A percentile compares a stretch with the other conserved stretches of the same genome.
Conservation (phyloP, 2,329 filamentous ascomycete species). For the Leptographium wingfieldii region DNA sequence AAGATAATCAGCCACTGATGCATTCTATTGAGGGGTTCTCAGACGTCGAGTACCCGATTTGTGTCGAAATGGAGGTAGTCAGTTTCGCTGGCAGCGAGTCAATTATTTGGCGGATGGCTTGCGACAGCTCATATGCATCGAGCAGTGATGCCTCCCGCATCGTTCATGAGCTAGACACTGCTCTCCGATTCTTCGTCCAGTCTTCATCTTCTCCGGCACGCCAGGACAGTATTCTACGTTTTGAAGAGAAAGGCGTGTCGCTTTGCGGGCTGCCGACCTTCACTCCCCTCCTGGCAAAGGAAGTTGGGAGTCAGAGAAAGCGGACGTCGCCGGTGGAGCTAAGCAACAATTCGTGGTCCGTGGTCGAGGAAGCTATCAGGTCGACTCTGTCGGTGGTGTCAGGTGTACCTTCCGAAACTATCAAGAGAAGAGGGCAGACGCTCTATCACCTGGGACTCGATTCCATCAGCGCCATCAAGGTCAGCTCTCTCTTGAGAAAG, state of each 20-base stretch:
- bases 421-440: conserved; percentile 43
- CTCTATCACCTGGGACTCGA: conserved; percentile 82
- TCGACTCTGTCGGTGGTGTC: conserved; percentile 45
- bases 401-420: conserved; percentile 39
- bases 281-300: conserved; percentile 6
- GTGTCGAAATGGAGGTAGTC: conserved; percentile 63
- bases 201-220: conserved; percentile 26
- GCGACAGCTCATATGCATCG: conserved; percentile 44
- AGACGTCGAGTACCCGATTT: conserved; percentile 69
- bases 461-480: conserved; percentile 84
- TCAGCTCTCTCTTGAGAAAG: conserved; percentile 56
- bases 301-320: neutral
- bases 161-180: conserved; percentile 44
- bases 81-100: conserved; percentile 14
- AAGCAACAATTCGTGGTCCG: conserved; percentile 20
- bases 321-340: neutral
- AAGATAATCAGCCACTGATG: conserved; percentile 30
- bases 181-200: conserved; percentile 43
- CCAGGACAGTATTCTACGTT: conserved; percentile 31
- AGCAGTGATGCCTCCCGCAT: conserved; percentile 33
- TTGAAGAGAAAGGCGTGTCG: conserved; percentile 38
- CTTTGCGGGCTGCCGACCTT: conserved; percentile 52
- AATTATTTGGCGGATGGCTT: conserved; percentile 54
- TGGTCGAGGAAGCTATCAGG: conserved; percentile 27
- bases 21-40: conserved; percentile 51